phyloP scores from a whole-genome alignment of 2,329 filamentous ascomycete species.

The Akanthomyces muscarius region DNA sequence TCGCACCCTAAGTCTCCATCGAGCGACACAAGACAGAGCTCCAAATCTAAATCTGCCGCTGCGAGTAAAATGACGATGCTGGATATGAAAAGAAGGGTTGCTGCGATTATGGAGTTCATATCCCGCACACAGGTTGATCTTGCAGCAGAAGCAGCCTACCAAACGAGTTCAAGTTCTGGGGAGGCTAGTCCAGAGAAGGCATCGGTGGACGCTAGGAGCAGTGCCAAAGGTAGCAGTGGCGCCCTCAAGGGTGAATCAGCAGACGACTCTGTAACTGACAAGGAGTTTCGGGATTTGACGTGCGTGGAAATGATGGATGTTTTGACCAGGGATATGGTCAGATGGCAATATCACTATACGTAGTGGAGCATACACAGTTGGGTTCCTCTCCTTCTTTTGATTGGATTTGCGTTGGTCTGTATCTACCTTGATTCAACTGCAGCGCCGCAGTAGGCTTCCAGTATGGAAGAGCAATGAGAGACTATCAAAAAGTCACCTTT shows the following conservation, averaged over 20 bases:
- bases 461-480: neutral
- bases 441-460: neutral
- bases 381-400: neutral
- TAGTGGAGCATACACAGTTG: conserved; percentile 19
- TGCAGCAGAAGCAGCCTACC: conserved; percentile 57
- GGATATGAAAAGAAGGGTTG: conserved; percentile 81
- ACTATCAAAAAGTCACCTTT: neutral
- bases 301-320: conserved; percentile 90
- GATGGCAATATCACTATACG: conserved; percentile 74
- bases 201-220: conserved; percentile 21
- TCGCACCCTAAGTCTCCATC: conserved; percentile 33
- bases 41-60: conserved; percentile 47
- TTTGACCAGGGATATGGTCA: conserved; percentile 72
- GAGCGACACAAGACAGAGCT: conserved; percentile 49
- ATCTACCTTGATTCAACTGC: neutral
- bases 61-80: conserved; percentile 75
- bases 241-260: conserved; percentile 4
- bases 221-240: conserved; percentile 15
- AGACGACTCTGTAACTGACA: conserved; percentile 22
- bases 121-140: conserved; percentile 84
- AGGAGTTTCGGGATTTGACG: conserved; percentile 69
- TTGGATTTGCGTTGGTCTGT: neutral
- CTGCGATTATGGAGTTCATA: conserved; percentile 85
- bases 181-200: conserved; percentile 37
- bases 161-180: conserved; percentile 36